phyloP scores from a whole-genome alignment of 83 land plant species.

The Diphasiastrum complanatum region DNA sequence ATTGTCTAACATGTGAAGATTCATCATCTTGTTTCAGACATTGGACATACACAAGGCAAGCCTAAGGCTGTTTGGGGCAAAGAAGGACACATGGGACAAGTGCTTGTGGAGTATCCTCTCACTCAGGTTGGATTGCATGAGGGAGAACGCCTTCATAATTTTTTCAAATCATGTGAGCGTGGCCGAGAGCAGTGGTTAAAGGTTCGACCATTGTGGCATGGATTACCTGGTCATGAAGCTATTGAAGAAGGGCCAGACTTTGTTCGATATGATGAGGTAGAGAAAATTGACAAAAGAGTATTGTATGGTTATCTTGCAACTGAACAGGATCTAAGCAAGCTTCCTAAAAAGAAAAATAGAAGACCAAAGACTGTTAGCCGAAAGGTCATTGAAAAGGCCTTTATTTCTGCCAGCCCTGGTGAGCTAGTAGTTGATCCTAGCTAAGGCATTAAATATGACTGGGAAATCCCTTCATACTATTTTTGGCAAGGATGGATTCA shows the following conservation, averaged over 20 bases:
- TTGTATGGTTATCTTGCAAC: conserved; percentile 28
- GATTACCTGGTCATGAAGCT: conserved; percentile 31
- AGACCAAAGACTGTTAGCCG: background rate
- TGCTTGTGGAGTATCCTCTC: conserved; percentile 21
- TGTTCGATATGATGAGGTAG: conserved; percentile 17
- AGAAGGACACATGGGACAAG: conserved; percentile 31
- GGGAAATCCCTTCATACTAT: no score
- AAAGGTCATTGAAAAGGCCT: conserved; percentile 14
- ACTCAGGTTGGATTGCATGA: conserved; percentile 23
- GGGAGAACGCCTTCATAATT: conserved; percentile 27
- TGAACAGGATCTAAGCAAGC: conserved; percentile 12
- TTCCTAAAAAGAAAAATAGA: conserved; percentile 19
- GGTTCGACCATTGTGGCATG: conserved; percentile 27
- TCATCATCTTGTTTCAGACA: conserved; percentile 22
- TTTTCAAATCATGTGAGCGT: conserved; percentile 11
- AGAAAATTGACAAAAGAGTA: conserved; percentile 17
- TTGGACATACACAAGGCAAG: conserved; percentile 26
- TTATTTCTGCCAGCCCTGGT: no score
- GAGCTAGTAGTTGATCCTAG: no score
- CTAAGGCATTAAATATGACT: no score
- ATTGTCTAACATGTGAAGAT: no score
- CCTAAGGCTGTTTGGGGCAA: conserved; percentile 28
- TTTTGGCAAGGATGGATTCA: no score
- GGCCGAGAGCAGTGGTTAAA: conserved; percentile 18
- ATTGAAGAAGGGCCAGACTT: conserved; percentile 26